phyloP scores from a whole-genome alignment of 75 land plant species.

The Pseudotsuga menziesii region DNA sequence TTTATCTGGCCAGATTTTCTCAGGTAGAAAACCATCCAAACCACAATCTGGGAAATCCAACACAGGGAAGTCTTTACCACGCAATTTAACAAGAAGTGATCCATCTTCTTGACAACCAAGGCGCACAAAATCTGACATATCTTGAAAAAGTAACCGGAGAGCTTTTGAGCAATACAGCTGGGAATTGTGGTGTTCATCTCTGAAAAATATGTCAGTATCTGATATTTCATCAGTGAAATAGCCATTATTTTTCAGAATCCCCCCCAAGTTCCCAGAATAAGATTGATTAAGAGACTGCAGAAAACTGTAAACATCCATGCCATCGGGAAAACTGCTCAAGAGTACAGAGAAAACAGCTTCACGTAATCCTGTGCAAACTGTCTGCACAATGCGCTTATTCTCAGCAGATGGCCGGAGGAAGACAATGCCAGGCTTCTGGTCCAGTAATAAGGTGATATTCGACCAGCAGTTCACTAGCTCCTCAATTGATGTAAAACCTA shows the following conservation, averaged over 20 bases:
- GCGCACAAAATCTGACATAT: slow-evolving; percentile 36
- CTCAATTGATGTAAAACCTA: slow-evolving; percentile 23
- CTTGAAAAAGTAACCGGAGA: slow-evolving; percentile 19
- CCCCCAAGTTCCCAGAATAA: slow-evolving; percentile 20
- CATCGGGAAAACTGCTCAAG: slow-evolving; percentile 29
- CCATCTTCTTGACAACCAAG: slow-evolving; percentile 36
- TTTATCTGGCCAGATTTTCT: not conserved
- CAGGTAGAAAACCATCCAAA: not conserved
- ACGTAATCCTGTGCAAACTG: slow-evolving; percentile 20
- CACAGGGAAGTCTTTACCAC: slow-evolving; percentile 24
- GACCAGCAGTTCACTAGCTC: slow-evolving; percentile 21
- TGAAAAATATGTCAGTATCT: not conserved
- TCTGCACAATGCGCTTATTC: slow-evolving; percentile 22
- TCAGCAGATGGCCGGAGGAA: slow-evolving; percentile 22
- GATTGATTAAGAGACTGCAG: slow-evolving; percentile 14
- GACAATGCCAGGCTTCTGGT: slow-evolving; percentile 2
- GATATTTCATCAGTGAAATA: slow-evolving; percentile 5
- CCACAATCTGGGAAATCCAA: slow-evolving; percentile 29
- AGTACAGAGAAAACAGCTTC: slow-evolving; percentile 23
- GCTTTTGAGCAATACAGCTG: slow-evolving; percentile 15
- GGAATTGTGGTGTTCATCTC: slow-evolving; percentile 5
- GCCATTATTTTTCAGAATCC: slow-evolving; percentile 16
- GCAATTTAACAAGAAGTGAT: slow-evolving; percentile 22
- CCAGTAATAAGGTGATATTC: slow-evolving; percentile 13
- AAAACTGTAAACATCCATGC: slow-evolving; percentile 26